A percentile compares a stretch with the other conserved stretches of the same genome.
These are phyloP conservation scores for Solanum sejunctum DNA, from an alignment of 257 asterid species.

Conservation along the genomic window DNA sequence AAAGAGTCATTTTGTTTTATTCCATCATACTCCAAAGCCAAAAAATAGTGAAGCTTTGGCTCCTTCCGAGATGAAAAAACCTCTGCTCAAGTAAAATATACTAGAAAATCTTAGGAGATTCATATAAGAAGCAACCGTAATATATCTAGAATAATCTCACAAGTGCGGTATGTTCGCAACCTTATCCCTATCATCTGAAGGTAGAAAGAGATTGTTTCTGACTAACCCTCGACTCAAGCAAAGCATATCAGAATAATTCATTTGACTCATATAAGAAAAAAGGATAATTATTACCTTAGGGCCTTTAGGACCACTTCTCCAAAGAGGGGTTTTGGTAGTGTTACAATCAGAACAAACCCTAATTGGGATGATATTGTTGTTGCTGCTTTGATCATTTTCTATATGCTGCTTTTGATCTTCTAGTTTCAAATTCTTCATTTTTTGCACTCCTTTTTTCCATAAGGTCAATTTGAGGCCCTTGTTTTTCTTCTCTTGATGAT, in stretches of 20 bases:
- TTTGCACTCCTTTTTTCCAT: slow-evolving; percentile 43
- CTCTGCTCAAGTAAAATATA: background rate
- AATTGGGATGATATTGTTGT: slow-evolving; percentile 43
- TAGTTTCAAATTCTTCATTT: slow-evolving; percentile 22
- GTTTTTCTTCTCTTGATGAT: slow-evolving; percentile 21
- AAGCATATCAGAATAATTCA: background rate
- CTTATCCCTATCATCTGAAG: background rate
- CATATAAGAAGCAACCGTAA: background rate
- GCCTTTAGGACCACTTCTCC: slow-evolving; percentile 99
- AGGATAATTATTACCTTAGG: slow-evolving; percentile 51
- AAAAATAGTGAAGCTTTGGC: no score
- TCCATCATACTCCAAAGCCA: no score
- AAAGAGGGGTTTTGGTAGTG: slow-evolving; percentile 95
- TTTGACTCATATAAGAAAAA: background rate
- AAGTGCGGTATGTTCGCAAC: background rate
- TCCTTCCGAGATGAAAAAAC: no score
- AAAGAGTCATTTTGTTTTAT: no score
- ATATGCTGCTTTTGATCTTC: slow-evolving; percentile 18
- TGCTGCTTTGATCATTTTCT: slow-evolving; percentile 52
- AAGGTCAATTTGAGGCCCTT: slow-evolving; percentile 28
- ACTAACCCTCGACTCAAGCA: background rate
- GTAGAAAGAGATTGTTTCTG: background rate
- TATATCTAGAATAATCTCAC: background rate
- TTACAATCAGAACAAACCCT: slow-evolving; percentile 96
- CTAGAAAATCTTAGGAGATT: no score